Evolutionary conservation across 371 early-diverging fungal genomes (phyloP).

Genomic region (Mortierella sp.): DNA sequence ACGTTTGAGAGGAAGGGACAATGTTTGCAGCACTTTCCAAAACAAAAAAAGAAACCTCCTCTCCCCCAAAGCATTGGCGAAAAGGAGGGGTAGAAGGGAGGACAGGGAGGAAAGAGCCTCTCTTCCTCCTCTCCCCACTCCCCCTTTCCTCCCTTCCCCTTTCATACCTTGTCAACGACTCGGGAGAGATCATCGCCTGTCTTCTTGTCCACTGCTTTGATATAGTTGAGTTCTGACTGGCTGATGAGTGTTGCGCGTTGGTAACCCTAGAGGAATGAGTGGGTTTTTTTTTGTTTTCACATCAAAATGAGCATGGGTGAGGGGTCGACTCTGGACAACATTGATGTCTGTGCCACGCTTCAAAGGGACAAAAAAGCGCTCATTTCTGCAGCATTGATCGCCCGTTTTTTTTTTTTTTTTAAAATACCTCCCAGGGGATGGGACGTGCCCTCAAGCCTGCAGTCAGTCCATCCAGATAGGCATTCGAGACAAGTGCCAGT

Average conservation of each 20-base stretch:
- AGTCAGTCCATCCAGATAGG: slow-evolving; percentile 82
- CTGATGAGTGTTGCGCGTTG: slow-evolving; percentile 83
- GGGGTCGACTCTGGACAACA: too few relatives aligned
- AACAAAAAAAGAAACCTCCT: too few relatives aligned
- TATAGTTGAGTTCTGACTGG: slow-evolving; percentile 76
- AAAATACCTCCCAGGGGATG: slow-evolving; percentile 87
- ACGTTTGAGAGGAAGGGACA: too few relatives aligned
- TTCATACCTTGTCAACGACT: slow-evolving; percentile 49
- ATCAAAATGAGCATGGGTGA: too few relatives aligned
- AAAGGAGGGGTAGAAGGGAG: too few relatives aligned
- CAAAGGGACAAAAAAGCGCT: too few relatives aligned
- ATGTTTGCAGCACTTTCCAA: too few relatives aligned
- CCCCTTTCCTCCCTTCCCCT: too few relatives aligned
- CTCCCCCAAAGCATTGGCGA: neutral
- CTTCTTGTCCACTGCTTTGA: slow-evolving; percentile 65
- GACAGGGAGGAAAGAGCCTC: neutral
- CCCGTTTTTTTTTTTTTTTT: too few relatives aligned
- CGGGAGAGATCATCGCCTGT: slow-evolving; percentile 50
- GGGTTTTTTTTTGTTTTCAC: too few relatives aligned
- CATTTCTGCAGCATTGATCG: too few relatives aligned
- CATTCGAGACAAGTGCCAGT: slow-evolving; percentile 73
- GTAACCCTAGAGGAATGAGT: slow-evolving; percentile 72
- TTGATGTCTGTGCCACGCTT: too few relatives aligned
- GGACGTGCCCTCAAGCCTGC: slow-evolving; percentile 71
- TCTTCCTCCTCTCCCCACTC: neutral